phyloP scores from a whole-genome alignment of 2,329 filamentous ascomycete species.

The Blastomyces parvus region DNA sequence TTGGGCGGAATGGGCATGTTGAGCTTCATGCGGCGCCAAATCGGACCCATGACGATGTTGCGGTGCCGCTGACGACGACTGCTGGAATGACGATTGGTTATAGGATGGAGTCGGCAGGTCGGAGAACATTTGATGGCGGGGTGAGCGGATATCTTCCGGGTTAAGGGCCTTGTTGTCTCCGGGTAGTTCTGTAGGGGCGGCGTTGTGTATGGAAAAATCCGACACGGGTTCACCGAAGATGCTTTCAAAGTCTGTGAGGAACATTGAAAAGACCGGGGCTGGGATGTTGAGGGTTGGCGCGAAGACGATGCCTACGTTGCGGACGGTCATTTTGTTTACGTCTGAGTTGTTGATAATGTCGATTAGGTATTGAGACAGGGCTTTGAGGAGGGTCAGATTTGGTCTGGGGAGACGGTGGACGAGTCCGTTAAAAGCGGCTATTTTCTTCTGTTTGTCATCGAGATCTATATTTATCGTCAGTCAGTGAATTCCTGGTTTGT shows the following conservation, averaged over 20 bases:
- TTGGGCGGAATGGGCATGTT: conserved; percentile 20
- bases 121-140: conserved; percentile 56
- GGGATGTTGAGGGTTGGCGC: conserved; percentile 95
- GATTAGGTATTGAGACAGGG: conserved; percentile 79
- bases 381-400: conserved; percentile 72
- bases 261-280: conserved; percentile 84
- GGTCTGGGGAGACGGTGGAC: conserved; percentile 69
- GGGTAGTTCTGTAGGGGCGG: conserved; percentile 38
- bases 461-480: conserved; percentile 48
- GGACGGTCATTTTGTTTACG: conserved; percentile 94
- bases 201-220: not conserved
- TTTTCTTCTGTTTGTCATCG: conserved; percentile 63
- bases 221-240: conserved; percentile 51
- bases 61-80: conserved; percentile 5
- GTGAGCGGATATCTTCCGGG: conserved; percentile 53
- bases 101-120: conserved; percentile 57
- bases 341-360: conserved; percentile 84
- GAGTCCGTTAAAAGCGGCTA: conserved; percentile 63
- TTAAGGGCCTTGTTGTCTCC: conserved; percentile 31
- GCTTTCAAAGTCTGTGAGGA: conserved; percentile 77
- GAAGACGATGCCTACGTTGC: conserved; percentile 96
- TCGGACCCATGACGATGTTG: not conserved
- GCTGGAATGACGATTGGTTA: conserved; percentile 46
- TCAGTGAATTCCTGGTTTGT: not conserved
- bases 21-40: conserved; percentile 17